These are phyloP conservation scores for Cyberlindnera maritima DNA, from an alignment of 805 yeast genomes.

Conservation along the genomic window DNA sequence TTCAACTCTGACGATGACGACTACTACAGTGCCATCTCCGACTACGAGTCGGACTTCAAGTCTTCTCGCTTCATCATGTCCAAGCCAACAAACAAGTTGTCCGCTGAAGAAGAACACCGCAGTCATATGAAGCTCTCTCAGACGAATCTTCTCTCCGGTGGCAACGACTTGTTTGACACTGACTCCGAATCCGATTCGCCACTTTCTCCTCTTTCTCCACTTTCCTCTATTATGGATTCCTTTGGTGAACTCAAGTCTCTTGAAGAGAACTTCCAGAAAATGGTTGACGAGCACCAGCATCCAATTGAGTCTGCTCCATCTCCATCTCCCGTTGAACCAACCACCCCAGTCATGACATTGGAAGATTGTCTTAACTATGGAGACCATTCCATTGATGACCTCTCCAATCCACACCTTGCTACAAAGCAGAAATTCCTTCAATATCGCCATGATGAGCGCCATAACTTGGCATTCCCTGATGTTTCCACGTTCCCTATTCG, in stretches of 20 bases:
- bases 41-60: conserved; percentile 22
- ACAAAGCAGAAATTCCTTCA: conserved; percentile 21
- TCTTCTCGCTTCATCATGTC: conserved; percentile 14
- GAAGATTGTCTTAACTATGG: conserved; percentile 22
- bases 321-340: background rate
- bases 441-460: conserved; percentile 30
- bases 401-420: conserved; percentile 1
- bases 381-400: conserved; percentile 8
- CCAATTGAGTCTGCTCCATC: conserved; percentile 2
- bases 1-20: conserved; percentile 29
- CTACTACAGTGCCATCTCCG: conserved; percentile 26
- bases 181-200: conserved; percentile 20
- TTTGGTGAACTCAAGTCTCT: conserved; percentile 25
- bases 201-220: conserved; percentile 15
- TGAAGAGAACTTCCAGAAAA: conserved; percentile 29
- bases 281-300: conserved; percentile 24
- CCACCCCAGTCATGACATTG: background rate
- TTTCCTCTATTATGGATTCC: conserved; percentile 12
- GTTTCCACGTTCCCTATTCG: conserved; percentile 29
- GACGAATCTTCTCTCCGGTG: conserved; percentile 8
- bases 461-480: conserved; percentile 30
- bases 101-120: conserved; percentile 17
- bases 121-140: conserved; percentile 13
- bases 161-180: conserved; percentile 18
- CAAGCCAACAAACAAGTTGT: conserved; percentile 20